These are phyloP conservation scores for Phaeolepiota aurea DNA, from an alignment of 768 basidiomycete species.

Conservation along the genomic window DNA sequence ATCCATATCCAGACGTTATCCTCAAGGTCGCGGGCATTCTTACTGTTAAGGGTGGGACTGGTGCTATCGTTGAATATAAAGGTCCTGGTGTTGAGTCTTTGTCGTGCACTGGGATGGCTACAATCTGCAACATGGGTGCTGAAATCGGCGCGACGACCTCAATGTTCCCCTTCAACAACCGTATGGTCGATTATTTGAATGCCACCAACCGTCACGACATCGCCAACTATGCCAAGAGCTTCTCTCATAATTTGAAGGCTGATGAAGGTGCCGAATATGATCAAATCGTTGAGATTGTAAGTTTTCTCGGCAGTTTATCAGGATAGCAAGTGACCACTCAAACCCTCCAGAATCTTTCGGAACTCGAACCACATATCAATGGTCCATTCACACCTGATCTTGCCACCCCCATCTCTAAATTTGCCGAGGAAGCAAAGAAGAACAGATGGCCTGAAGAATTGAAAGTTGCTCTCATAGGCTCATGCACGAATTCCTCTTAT, in stretches of 20 bases:
- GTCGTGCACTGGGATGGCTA: constrained; percentile 98
- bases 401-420: constrained; percentile 96
- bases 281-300: constrained; percentile 82
- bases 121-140: constrained; percentile 99
- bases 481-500: constrained; percentile 99
- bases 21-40: constrained; percentile 98
- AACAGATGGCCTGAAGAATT: constrained; percentile 97
- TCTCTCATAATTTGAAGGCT: constrained; percentile 84
- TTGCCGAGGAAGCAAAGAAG: constrained; percentile 83
- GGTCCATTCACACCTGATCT: constrained; percentile 99
- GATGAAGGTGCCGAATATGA: constrained; percentile 92
- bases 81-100: constrained; percentile 93
- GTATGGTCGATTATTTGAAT: constrained; percentile 89
- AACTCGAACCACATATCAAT: constrained; percentile 98
- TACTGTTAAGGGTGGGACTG: constrained; percentile 98
- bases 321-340: background rate
- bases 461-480: constrained; percentile 96
- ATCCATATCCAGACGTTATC: constrained; percentile 67
- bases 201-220: constrained; percentile 92
- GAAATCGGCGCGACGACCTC: constrained; percentile 99
- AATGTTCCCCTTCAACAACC: constrained; percentile 95
- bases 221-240: constrained; percentile 80
- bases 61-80: constrained; percentile 96
- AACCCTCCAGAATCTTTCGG: constrained; percentile 69
- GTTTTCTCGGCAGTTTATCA: constrained; percentile 16